phyloP scores from a whole-genome alignment of 2,329 filamentous ascomycete genomes.

The Tolypocladium tropicale region DNA sequence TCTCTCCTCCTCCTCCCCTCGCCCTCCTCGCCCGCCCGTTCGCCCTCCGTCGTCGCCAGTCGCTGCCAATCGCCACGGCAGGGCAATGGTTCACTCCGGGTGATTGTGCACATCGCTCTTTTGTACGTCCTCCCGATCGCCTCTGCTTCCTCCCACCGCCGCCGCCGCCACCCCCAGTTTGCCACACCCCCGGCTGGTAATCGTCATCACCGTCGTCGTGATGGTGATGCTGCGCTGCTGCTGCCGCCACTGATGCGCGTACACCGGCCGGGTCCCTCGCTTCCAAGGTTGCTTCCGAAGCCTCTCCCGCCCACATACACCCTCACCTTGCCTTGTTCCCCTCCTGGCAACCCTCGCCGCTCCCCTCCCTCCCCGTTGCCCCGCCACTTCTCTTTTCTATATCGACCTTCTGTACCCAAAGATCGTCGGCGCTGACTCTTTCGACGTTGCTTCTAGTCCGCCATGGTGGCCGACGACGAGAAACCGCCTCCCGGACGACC shows the following conservation, averaged over 20 bases:
- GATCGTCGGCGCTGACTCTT: background rate
- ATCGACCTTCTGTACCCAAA: background rate
- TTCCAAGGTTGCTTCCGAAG: background rate
- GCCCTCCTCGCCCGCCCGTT: background rate
- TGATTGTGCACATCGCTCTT: slow-evolving; percentile 16
- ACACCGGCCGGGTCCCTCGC: background rate
- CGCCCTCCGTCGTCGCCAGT: background rate
- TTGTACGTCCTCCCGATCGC: slow-evolving; percentile 9
- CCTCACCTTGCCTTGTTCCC: background rate
- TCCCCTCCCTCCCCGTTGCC: background rate
- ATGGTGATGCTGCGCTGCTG: background rate
- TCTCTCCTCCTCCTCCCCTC: background rate
- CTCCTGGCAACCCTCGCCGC: slow-evolving; percentile 5
- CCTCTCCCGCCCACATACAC: background rate
- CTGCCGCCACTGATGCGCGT: background rate
- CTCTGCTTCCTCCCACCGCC: slow-evolving; percentile 1
- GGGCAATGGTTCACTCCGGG: slow-evolving; percentile 27
- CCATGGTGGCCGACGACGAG: slow-evolving; percentile 25
- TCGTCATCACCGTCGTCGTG: background rate
- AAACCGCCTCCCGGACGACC: slow-evolving; percentile 15
- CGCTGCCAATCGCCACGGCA: slow-evolving; percentile 24
- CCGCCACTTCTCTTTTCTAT: background rate
- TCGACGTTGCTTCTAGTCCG: slow-evolving; percentile 12
- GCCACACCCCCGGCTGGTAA: background rate
- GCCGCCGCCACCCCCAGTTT: slow-evolving; percentile 8